phyloP scores from a whole-genome alignment of 345 rosid genomes.

The Camelina neglecta region DNA sequence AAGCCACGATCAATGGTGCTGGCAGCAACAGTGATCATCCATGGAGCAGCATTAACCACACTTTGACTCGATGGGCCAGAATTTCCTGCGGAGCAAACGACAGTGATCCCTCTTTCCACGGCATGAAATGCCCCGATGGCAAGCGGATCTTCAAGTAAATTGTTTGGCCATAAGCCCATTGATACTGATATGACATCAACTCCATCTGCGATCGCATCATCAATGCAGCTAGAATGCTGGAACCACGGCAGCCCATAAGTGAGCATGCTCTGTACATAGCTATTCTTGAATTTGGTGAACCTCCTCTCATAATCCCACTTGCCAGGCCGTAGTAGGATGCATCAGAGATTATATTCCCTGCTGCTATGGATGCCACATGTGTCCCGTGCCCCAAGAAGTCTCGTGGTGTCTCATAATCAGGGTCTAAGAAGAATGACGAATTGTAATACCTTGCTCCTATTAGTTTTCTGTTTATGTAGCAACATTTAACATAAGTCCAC shows the following conservation, averaged over 20 bases:
- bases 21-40: slow-evolving; percentile 64
- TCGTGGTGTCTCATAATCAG: slow-evolving; percentile 41
- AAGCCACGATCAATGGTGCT: slow-evolving; percentile 58
- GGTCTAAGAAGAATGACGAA: slow-evolving; percentile 39
- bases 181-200: slow-evolving; percentile 43
- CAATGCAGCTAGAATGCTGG: slow-evolving; percentile 44
- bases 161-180: slow-evolving; percentile 30
- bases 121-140: slow-evolving; percentile 50
- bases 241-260: slow-evolving; percentile 32
- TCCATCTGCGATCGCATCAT: slow-evolving; percentile 44
- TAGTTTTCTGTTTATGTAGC: slow-evolving; percentile 24
- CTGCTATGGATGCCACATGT: slow-evolving; percentile 44
- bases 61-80: slow-evolving; percentile 52
- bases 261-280: slow-evolving; percentile 43
- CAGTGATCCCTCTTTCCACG: slow-evolving; percentile 44
- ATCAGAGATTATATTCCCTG: slow-evolving; percentile 34
- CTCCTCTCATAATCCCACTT: slow-evolving; percentile 45
- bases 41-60: slow-evolving; percentile 59
- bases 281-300: slow-evolving; percentile 40
- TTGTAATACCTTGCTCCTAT: slow-evolving; percentile 45
- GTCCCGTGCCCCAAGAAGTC: slow-evolving; percentile 42
- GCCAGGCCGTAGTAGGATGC: slow-evolving; percentile 42
- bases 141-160: slow-evolving; percentile 38
- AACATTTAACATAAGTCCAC: slow-evolving; percentile 7
- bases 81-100: slow-evolving; percentile 52